Evolutionary conservation across 1,284 basidiomycete genomes (phyloP).

Genomic region (Ganoderma resinaceum): DNA sequence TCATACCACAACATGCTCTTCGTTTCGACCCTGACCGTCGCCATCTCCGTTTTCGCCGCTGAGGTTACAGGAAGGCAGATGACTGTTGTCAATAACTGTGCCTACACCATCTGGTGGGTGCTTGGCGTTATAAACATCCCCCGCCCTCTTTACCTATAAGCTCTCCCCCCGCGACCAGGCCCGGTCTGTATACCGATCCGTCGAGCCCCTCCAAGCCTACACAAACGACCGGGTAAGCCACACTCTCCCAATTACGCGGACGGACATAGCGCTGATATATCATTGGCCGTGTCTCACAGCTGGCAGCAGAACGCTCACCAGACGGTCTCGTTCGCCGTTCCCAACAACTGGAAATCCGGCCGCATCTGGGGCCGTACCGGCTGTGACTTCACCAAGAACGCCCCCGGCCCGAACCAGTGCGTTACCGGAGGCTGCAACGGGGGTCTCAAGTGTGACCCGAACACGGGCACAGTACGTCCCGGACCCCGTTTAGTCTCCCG

Average conservation of each 20-base stretch:
- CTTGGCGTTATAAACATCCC: not conserved
- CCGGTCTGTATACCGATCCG: conserved; percentile 41
- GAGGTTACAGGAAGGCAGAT: conserved; percentile 18
- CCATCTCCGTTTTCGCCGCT: conserved; percentile 21
- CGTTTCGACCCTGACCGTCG: conserved; percentile 2
- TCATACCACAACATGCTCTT: not conserved
- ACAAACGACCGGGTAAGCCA: conserved; percentile 38
- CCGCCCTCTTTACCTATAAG: no score
- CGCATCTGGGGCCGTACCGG: conserved; percentile 48
- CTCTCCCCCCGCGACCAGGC: not conserved
- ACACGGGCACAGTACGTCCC: conserved; percentile 45
- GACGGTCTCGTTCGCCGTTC: conserved; percentile 37
- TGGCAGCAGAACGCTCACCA: conserved; percentile 27
- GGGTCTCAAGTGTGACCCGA: conserved; percentile 50
- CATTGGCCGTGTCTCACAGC: not conserved
- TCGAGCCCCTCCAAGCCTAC: conserved; percentile 39
- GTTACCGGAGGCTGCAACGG: conserved; percentile 54
- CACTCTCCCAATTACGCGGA: not conserved
- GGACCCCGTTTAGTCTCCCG: not conserved
- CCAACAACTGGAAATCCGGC: conserved; percentile 44
- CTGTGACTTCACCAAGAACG: conserved; percentile 45
- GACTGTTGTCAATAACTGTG: conserved; percentile 26
- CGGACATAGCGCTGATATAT: not conserved
- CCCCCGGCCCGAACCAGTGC: conserved; percentile 50
- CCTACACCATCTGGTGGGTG: conserved; percentile 26